Base-by-base conservation (phyloP, 2,329 filamentous ascomycete species). In the Grosmannia clavigera region DNA sequence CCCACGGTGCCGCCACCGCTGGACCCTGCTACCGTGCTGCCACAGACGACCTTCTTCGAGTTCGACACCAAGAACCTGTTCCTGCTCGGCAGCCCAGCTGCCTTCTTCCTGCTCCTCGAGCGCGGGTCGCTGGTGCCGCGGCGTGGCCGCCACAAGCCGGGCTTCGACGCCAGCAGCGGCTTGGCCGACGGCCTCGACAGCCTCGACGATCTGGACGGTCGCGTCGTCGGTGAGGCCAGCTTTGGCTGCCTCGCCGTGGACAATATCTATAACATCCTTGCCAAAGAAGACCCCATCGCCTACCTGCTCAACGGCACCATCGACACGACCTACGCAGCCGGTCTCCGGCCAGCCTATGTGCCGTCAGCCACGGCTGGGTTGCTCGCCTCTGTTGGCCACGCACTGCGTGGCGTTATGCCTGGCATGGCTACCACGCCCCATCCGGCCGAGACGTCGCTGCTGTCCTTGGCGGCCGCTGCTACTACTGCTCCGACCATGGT, bases 181-280 rank as follows among this genome's bases (percentile, higher is more conserved):
- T 5, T 11, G 48, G 12, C 48, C 12, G 48, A 22, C 12, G 27
- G 50, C 14, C 81, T 80, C 22, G 86, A 90, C 64, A 72, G 73
- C 25, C 73, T 78, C 16, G 78, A 79, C 6, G 71, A 71, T 43
- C 16, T 25, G 27, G 55, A 48, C 40, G 22, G 29, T 27, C 75
- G 77, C 7, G 81, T 97, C 38, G 87, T 86, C n/a, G 88, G 88
- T n/a, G 82, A 90, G 50, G 80, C 80, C 22, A 91, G 89, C 35
- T 96, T 95, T 70, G 94, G 94, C 22, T 97, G 94, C 70, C 76
- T 97, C 33, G 90, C 92, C 0, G 87, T 97, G 1, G 90, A 97
- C 74, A 99, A 97, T 70, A 81, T 99, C 60, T 99, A 97, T 77
- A 99, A 99, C 68, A 82, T 99, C 64, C 82, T 97, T 69, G 76